Percentiles rank a stretch among this genome's conserved stretches.
Evolutionary conservation across 345 rosid species (phyloP).

Genomic region (Brassica rapa): DNA sequence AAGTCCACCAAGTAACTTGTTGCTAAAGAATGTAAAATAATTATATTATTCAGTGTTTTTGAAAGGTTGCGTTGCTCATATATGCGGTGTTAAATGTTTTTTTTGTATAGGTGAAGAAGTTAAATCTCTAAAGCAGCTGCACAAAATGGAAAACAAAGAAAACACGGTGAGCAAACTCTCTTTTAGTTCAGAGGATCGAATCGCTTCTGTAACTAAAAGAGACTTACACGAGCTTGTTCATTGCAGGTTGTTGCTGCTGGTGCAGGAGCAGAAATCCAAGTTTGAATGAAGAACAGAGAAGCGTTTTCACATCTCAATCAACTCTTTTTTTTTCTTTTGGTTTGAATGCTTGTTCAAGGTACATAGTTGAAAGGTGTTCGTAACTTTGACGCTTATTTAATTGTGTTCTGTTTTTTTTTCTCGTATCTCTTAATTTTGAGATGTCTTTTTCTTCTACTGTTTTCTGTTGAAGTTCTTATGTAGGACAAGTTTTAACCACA

Average conservation of each 20-base stretch:
- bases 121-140: slow-evolving; percentile 39
- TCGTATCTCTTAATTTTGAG: not conserved
- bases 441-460: not conserved
- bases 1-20: slow-evolving; percentile 51
- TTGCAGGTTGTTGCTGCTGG: slow-evolving; percentile 20
- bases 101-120: slow-evolving; percentile 45
- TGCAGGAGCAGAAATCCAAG: slow-evolving; percentile 38
- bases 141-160: slow-evolving; percentile 66
- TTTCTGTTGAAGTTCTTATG: not conserved
- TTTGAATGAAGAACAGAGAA: slow-evolving; percentile 25
- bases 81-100: slow-evolving; percentile 6
- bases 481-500: too few relatives aligned
- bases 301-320: not conserved
- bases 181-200: not conserved
- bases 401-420: not conserved
- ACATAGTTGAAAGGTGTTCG: slow-evolving; percentile 19
- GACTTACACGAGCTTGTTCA: slow-evolving; percentile 7
- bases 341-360: slow-evolving; percentile 36
- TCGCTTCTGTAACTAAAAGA: not conserved
- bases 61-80: not conserved
- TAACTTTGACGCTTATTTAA: slow-evolving; percentile 28
- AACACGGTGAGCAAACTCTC: slow-evolving; percentile 39
- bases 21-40: slow-evolving; percentile 47
- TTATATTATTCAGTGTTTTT: too few relatives aligned
- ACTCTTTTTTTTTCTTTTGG: slow-evolving; percentile 21